phyloP scores from a whole-genome alignment of 2,329 filamentous ascomycete genomes.

The Penicillium aurantiogriseum region DNA sequence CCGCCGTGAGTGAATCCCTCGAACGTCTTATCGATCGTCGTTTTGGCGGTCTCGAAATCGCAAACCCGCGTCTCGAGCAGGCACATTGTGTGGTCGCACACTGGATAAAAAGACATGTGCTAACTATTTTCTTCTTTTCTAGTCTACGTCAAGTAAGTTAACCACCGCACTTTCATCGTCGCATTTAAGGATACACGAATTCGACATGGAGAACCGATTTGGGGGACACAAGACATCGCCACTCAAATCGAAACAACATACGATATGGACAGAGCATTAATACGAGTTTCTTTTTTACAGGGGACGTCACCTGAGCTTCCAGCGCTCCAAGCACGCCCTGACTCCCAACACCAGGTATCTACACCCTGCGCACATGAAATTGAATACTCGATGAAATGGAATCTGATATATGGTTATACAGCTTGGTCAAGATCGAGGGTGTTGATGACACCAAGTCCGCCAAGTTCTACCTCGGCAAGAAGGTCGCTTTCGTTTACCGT shows the following conservation, averaged over 20 bases:
- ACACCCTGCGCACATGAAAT: slow-evolving; percentile 14
- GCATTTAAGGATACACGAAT: slow-evolving; percentile 21
- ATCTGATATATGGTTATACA: slow-evolving; percentile 36
- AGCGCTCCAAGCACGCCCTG: slow-evolving; percentile 89
- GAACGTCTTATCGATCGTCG: slow-evolving; percentile 17
- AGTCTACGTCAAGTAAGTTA: slow-evolving; percentile 90
- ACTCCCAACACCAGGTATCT: slow-evolving; percentile 72
- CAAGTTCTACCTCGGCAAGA: slow-evolving; percentile 98
- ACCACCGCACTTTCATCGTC: slow-evolving; percentile 25
- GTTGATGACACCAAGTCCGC: slow-evolving; percentile 87
- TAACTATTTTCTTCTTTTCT: slow-evolving; percentile 33
- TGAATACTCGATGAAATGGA: slow-evolving; percentile 15
- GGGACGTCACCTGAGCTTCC: slow-evolving; percentile 98
- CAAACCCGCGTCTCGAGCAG: slow-evolving; percentile 7
- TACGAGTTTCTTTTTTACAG: slow-evolving; percentile 50
- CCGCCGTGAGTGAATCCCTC: slow-evolving; percentile 68
- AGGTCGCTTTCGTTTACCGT: slow-evolving; percentile 98
- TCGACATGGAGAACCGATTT: slow-evolving; percentile 17
- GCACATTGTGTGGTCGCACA: slow-evolving; percentile 8
- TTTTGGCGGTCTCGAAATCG: slow-evolving; percentile 12
- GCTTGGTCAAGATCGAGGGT: slow-evolving; percentile 98
- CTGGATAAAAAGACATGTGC: slow-evolving; percentile 18
- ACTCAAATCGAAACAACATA: slow-evolving; percentile 2
- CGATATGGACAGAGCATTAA: slow-evolving; percentile 34
- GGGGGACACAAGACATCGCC: slow-evolving; percentile 14